Evolutionary conservation across 257 asterid genomes (phyloP).

Genomic region (Voacanga thouarsii): DNA sequence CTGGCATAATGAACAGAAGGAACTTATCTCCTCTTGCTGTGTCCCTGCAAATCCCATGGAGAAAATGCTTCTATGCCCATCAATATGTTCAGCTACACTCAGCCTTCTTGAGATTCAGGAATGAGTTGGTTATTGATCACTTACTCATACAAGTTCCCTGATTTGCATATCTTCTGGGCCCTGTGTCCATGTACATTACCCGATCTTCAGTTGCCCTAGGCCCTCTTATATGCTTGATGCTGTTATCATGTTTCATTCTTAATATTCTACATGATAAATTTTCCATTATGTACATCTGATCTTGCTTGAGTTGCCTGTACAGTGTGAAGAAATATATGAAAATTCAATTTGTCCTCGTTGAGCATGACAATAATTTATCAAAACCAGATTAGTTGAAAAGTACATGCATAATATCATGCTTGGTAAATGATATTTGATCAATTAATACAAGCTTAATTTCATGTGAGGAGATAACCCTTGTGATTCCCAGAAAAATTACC

Average conservation of each 20-base stretch:
- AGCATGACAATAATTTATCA: background rate
- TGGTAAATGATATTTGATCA: background rate
- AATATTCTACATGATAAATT: slow-evolving; percentile 47
- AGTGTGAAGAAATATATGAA: background rate
- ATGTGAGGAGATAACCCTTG: background rate
- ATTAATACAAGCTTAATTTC: background rate
- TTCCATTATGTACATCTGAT: slow-evolving; percentile 33
- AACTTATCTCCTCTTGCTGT: slow-evolving; percentile 7
- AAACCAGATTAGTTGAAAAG: background rate
- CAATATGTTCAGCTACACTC: background rate
- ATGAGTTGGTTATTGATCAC: slow-evolving; percentile 8
- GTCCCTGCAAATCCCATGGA: slow-evolving; percentile 23
- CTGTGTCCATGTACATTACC: background rate
- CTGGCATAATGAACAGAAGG: slow-evolving; percentile 36
- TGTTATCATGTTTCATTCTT: slow-evolving; percentile 31
- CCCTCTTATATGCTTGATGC: slow-evolving; percentile 30
- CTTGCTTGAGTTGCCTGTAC: slow-evolving; percentile 40
- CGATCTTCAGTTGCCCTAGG: slow-evolving; percentile 22
- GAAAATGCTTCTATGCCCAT: background rate
- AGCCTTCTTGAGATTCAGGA: background rate
- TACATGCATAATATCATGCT: background rate
- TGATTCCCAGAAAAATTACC: background rate
- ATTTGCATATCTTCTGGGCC: slow-evolving; percentile 7
- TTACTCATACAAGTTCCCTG: slow-evolving; percentile 22
- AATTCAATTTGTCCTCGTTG: background rate